These are phyloP conservation scores for Leucocoprinus leucothites DNA, from an alignment of 768 basidiomycete genomes.

Conservation along the genomic window DNA sequence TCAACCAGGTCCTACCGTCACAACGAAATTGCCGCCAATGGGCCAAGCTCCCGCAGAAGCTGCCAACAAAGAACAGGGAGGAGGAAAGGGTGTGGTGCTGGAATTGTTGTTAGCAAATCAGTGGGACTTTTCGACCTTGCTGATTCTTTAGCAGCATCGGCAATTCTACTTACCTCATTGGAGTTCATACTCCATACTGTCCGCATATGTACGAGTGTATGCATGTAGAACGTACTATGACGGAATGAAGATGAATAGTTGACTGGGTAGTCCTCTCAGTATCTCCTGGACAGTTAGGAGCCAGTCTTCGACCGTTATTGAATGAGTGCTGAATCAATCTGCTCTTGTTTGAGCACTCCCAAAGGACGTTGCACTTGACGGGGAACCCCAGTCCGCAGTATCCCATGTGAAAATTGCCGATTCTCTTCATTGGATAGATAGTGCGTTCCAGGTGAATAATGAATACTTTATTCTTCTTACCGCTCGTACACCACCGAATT, in stretches of 20 bases:
- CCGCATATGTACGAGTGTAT: no score
- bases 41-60: conserved; percentile 24
- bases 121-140: conserved; percentile 37
- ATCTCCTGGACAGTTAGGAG: conserved; percentile 52
- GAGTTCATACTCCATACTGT: no score
- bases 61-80: conserved; percentile 29
- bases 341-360: conserved; percentile 39
- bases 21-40: conserved; percentile 21
- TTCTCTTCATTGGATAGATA: conserved; percentile 53
- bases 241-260: conserved; percentile 48
- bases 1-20: conserved; percentile 11
- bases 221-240: conserved; percentile 49
- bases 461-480: background rate
- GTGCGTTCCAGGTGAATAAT: conserved; percentile 51
- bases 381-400: conserved; percentile 55
- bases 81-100: conserved; percentile 32
- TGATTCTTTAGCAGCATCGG: no score
- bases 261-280: conserved; percentile 57
- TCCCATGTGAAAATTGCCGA: conserved; percentile 58
- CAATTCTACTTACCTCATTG: no score
- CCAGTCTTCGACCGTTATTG: background rate
- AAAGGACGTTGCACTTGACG: conserved; percentile 52
- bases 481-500: background rate
- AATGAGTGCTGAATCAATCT: background rate
- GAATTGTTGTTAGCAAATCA: conserved; percentile 52